Percentiles rank a stretch among this genome's conserved stretches.
These are phyloP conservation scores for Alternaria incomplexa DNA, from an alignment of 2,329 filamentous ascomycete genomes.

Conservation along the genomic window DNA sequence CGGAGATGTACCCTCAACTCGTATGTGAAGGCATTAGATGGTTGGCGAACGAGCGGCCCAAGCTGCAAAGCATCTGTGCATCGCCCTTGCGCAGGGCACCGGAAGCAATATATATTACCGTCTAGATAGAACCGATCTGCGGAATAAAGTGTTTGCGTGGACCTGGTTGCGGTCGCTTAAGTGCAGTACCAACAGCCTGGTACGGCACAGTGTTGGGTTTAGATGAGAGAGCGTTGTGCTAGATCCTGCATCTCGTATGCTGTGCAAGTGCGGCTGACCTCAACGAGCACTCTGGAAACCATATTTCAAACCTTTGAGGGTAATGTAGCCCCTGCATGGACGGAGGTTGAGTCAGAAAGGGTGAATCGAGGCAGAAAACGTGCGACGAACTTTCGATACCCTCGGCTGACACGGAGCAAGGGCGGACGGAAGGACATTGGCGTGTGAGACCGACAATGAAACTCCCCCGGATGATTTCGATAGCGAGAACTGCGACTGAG, in stretches of 20 bases:
- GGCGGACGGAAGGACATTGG: neutral
- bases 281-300: constrained; percentile 14
- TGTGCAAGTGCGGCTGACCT: constrained; percentile 15
- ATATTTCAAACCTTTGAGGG: neutral
- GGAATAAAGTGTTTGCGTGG: constrained; percentile 22
- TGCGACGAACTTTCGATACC: constrained; percentile 6
- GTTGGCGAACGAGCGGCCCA: constrained; percentile 18
- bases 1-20: neutral
- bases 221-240: constrained; percentile 25
- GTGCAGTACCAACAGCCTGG: constrained; percentile 30
- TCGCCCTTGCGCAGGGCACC: constrained; percentile 14
- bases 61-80: constrained; percentile 20
- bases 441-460: neutral
- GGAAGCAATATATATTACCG: constrained; percentile 9
- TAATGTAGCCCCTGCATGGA: constrained; percentile 3
- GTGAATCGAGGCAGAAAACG: neutral
- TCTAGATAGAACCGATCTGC: constrained; percentile 22
- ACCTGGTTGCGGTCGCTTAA: constrained; percentile 15
- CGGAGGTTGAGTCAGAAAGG: constrained; percentile 1
- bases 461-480: neutral
- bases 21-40: neutral
- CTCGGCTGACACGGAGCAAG: neutral
- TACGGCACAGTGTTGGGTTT: constrained; percentile 17
- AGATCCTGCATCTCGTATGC: constrained; percentile 18
- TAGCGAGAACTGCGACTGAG: neutral